Percentiles rank a stretch among this genome's conserved stretches.
Conservation (phyloP, 768 basidiomycete genomes). For the Pleurotus djamor region DNA sequence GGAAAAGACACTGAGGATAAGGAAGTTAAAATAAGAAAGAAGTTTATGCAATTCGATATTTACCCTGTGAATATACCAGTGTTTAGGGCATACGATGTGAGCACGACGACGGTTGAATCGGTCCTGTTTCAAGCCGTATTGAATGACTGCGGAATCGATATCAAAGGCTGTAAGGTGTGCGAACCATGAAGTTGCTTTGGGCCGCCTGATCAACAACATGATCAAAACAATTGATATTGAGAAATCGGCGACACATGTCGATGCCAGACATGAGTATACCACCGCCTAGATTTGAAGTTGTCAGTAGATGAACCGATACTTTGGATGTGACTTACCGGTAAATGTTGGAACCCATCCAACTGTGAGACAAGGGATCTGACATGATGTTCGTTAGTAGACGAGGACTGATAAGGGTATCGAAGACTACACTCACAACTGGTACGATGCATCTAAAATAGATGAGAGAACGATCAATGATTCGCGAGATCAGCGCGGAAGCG, state of each 20-base stretch:
- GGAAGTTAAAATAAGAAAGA: too few species aligned
- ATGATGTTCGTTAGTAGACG: too few species aligned
- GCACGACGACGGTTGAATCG: slow-evolving; percentile 1
- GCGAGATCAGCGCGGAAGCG: background rate
- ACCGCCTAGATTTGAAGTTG: background rate
- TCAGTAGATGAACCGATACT: too few species aligned
- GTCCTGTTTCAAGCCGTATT: background rate
- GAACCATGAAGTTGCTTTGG: background rate
- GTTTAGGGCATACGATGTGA: slow-evolving; percentile 4
- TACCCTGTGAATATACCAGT: background rate
- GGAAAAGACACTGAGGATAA: background rate
- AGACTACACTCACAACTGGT: background rate
- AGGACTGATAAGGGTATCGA: too few species aligned
- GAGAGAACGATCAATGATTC: background rate
- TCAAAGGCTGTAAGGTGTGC: background rate
- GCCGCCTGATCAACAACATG: background rate
- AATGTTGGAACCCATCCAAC: too few species aligned
- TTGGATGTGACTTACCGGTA: too few species aligned
- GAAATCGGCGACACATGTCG: slow-evolving; percentile 1
- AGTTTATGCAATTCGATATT: too few species aligned
- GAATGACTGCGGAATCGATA: too few species aligned
- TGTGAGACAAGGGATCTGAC: too few species aligned
- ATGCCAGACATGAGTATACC: background rate
- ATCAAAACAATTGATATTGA: background rate
- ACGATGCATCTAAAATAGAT: background rate